Conservation (phyloP, 2,329 filamentous ascomycete species). For the Trichoderma harzianum region DNA sequence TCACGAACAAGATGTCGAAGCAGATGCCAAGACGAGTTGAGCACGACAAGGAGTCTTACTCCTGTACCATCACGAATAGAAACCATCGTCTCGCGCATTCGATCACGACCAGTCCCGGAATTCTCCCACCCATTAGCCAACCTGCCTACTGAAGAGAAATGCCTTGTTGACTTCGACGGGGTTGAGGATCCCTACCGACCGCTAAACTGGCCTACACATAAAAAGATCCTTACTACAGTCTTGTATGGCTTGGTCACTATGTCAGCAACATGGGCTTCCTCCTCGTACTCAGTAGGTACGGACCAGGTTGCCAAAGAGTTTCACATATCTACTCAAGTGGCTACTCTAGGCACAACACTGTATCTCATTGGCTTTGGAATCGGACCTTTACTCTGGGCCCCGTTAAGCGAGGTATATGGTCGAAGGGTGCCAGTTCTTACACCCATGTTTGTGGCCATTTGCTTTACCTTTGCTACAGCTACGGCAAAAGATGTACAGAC, state of each 20-base stretch:
- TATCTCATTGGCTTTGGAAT: conserved; percentile 51
- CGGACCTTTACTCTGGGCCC: conserved; percentile 63
- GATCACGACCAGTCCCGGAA: background rate
- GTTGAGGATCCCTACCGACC: conserved; percentile 67
- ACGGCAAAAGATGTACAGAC: conserved; percentile 64
- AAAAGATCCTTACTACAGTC: conserved; percentile 65
- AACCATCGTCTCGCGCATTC: background rate
- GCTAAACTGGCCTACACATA: conserved; percentile 66
- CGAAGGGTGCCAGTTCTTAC: conserved; percentile 52
- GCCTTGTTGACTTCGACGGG: conserved; percentile 66
- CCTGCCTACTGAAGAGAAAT: conserved; percentile 46
- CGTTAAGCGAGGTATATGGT: conserved; percentile 62
- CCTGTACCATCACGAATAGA: background rate
- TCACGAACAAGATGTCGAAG: background rate
- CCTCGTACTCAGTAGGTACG: conserved; percentile 57
- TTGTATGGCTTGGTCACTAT: conserved; percentile 38
- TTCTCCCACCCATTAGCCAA: background rate
- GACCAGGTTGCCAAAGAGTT: conserved; percentile 48
- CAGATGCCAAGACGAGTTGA: background rate
- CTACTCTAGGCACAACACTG: conserved; percentile 45
- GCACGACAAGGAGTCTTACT: background rate
- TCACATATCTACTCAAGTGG: conserved; percentile 40
- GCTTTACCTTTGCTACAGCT: conserved; percentile 64
- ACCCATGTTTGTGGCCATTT: conserved; percentile 60
- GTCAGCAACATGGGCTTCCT: conserved; percentile 51